Evolutionary conservation across 2,329 filamentous ascomycete species (phyloP).

Genomic region (Cercospora berteroae): DNA sequence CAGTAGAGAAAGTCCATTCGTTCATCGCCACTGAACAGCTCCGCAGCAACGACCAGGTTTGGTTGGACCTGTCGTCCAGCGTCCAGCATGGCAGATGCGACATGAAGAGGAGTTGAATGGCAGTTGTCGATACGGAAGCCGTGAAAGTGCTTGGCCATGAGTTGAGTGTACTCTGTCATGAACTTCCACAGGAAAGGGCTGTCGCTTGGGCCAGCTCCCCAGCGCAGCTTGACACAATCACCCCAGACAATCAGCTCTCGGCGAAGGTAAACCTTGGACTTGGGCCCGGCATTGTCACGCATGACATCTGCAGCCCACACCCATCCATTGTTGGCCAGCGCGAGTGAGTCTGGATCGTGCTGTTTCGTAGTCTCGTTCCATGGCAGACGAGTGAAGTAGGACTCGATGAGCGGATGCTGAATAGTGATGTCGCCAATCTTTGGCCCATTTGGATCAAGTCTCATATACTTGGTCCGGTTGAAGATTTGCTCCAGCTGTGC

Average conservation of each 20-base stretch:
- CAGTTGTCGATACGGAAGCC: constrained; percentile 98
- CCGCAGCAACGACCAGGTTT: constrained; percentile 86
- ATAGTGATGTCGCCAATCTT: constrained; percentile 76
- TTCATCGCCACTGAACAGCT: constrained; percentile 93
- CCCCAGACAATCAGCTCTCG: constrained; percentile 98
- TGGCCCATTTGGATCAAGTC: constrained; percentile 88
- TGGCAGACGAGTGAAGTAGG: constrained; percentile 90
- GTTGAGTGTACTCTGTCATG: constrained; percentile 87
- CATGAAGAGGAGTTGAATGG: constrained; percentile 90
- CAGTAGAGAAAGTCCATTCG: constrained; percentile 96
- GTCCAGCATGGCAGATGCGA: constrained; percentile 92
- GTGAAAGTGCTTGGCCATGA: constrained; percentile 91
- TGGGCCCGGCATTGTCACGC: constrained; percentile 85
- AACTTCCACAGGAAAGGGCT: constrained; percentile 93
- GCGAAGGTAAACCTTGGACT: constrained; percentile 89
- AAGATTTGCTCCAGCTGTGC: constrained; percentile 88
- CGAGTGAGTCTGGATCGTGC: constrained; percentile 72
- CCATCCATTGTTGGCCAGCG: constrained; percentile 95
- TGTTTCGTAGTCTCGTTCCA: constrained; percentile 73
- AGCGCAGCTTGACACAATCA: constrained; percentile 95
- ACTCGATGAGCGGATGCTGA: constrained; percentile 79
- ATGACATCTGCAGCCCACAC: constrained; percentile 97
- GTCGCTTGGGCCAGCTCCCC: constrained; percentile 75
- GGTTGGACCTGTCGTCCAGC: constrained; percentile 85
- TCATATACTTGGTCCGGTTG: constrained; percentile 92